Conservation (phyloP, 2,329 filamentous ascomycete genomes). For the Aureobasidium lini region DNA sequence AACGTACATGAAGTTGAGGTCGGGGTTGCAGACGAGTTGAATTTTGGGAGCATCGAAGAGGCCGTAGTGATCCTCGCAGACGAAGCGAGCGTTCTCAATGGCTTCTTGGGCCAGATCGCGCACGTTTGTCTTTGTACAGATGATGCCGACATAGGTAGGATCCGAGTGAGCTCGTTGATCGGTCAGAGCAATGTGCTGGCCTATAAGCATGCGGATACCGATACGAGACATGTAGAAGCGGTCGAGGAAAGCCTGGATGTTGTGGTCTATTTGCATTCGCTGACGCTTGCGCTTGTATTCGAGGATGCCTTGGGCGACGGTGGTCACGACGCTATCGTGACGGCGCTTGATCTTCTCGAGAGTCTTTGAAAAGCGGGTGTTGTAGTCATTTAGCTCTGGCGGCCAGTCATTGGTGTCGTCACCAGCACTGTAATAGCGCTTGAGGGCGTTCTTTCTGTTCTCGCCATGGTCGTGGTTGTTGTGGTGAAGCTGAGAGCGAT, state of each 20-base stretch:
- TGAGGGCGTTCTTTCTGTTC: slow-evolving; percentile 35
- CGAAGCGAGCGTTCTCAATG: slow-evolving; percentile 97
- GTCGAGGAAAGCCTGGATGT: slow-evolving; percentile 95
- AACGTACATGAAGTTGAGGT: slow-evolving; percentile 98
- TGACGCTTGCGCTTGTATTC: slow-evolving; percentile 97
- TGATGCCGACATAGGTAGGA: slow-evolving; percentile 93
- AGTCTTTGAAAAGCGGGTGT: slow-evolving; percentile 79
- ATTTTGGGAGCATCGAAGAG: slow-evolving; percentile 95
- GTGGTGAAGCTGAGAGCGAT: slow-evolving; percentile 52
- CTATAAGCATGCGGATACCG: slow-evolving; percentile 97
- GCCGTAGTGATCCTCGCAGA: slow-evolving; percentile 97
- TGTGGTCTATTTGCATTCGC: slow-evolving; percentile 96
- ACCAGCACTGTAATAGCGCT: slow-evolving; percentile 77
- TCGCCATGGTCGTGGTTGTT: slow-evolving; percentile 43
- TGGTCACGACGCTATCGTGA: slow-evolving; percentile 95
- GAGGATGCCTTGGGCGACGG: slow-evolving; percentile 93
- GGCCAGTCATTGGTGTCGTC: slow-evolving; percentile 89
- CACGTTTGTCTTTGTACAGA: slow-evolving; percentile 98
- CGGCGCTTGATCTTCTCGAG: slow-evolving; percentile 90
- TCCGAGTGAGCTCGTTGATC: slow-evolving; percentile 86
- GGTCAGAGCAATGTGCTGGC: slow-evolving; percentile 93
- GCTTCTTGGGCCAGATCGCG: slow-evolving; percentile 90
- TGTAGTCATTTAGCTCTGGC: slow-evolving; percentile 88
- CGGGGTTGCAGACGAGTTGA: slow-evolving; percentile 88
- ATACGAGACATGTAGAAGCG: slow-evolving; percentile 99